Conservation (phyloP, 768 basidiomycete species). For the Pluteus cervinus region DNA sequence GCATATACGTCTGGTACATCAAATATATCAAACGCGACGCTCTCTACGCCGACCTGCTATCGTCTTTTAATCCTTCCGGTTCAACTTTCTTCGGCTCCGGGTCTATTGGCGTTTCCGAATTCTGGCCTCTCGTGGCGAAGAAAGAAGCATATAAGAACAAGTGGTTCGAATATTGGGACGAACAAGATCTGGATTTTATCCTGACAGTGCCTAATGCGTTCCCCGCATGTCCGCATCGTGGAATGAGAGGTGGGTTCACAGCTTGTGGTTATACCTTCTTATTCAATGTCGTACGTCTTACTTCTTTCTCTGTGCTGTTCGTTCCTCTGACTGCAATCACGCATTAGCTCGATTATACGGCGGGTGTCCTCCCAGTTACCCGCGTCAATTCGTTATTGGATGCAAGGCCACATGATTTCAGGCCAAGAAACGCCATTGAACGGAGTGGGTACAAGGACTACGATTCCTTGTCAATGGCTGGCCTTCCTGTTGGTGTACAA, state of each 20-base stretch:
- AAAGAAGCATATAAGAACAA: constrained; percentile 35
- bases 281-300: constrained; percentile 47
- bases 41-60: constrained; percentile 47
- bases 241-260: constrained; percentile 45
- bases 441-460: constrained; percentile 44
- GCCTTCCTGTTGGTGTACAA: constrained; percentile 57
- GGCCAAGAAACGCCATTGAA: constrained; percentile 36
- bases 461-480: constrained; percentile 45
- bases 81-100: too few species aligned
- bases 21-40: constrained; percentile 46
- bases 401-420: constrained; percentile 23
- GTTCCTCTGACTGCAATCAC: neutral
- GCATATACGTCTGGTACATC: constrained; percentile 44
- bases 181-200: constrained; percentile 47
- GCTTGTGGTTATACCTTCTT: constrained; percentile 56
- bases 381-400: constrained; percentile 44
- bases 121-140: constrained; percentile 39
- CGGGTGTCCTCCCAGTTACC: constrained; percentile 55
- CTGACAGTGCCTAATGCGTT: constrained; percentile 49
- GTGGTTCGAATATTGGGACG: constrained; percentile 37
- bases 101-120: constrained; percentile 41
- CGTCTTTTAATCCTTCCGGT: constrained; percentile 35
- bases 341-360: constrained; percentile 30
- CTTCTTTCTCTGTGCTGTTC: neutral
- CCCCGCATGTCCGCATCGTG: constrained; percentile 48